Evolutionary conservation across 805 yeast species (phyloP).

Genomic region (Cyberlindnera misumaiensis): DNA sequence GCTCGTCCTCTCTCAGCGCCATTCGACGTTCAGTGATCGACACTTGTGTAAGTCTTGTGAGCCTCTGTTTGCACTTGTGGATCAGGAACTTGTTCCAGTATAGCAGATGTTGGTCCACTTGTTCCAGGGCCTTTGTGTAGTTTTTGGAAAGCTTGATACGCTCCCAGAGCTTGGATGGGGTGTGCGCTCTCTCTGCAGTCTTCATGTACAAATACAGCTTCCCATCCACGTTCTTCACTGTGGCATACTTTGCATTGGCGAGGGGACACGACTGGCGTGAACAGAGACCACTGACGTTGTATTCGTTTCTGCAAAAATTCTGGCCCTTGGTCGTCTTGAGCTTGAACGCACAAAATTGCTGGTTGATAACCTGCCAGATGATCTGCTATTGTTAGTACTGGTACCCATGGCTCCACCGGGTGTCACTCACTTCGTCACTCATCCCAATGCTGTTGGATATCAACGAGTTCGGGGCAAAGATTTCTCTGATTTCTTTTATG

Average conservation of each 20-base stretch:
- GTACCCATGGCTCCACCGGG: too few species aligned
- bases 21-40: conserved; percentile 91
- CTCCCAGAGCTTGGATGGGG: conserved; percentile 93
- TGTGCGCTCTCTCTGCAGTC: conserved; percentile 95
- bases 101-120: conserved; percentile 77
- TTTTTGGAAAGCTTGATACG: conserved; percentile 85
- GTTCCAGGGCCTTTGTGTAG: conserved; percentile 80
- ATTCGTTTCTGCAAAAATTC: conserved; percentile 91
- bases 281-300: conserved; percentile 92
- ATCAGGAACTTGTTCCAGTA: conserved; percentile 92
- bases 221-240: conserved; percentile 76
- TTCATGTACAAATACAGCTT: conserved; percentile 84
- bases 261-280: conserved; percentile 91
- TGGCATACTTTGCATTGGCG: conserved; percentile 89
- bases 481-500: too few species aligned
- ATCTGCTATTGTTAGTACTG: conserved; percentile 52
- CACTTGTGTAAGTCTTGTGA: conserved; percentile 91
- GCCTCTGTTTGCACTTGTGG: conserved; percentile 93
- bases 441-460: too few species aligned
- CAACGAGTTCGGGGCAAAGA: too few species aligned
- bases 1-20: conserved; percentile 85
- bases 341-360: conserved; percentile 93
- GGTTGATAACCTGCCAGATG: conserved; percentile 95
- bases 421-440: background rate
- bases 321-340: conserved; percentile 84